A percentile compares a stretch with the other conserved stretches of the same genome.
Evolutionary conservation across 345 rosid genomes (phyloP).

Genomic region (Iberis pinnata): DNA sequence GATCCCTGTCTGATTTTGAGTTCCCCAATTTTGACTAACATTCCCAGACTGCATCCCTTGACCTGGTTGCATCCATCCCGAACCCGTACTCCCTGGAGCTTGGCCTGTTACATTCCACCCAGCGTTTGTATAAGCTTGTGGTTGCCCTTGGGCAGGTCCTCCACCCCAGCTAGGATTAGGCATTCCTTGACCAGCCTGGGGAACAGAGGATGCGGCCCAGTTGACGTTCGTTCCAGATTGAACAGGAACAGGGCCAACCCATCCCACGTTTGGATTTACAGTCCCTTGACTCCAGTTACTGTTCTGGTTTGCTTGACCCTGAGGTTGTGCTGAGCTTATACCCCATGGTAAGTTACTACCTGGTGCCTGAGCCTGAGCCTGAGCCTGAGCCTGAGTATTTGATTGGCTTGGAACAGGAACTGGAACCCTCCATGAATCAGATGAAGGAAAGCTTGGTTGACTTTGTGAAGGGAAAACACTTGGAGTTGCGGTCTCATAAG

Average conservation of each 20-base stretch:
- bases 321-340: conserved; percentile 34
- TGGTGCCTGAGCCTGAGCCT: conserved; percentile 24
- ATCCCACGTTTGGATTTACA: conserved; percentile 50
- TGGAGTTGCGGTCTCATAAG: conserved; percentile 35
- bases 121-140: conserved; percentile 39
- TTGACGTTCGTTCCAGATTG: conserved; percentile 43
- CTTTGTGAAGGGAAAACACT: conserved; percentile 35
- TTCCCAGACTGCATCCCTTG: conserved; percentile 41
- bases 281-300: conserved; percentile 49
- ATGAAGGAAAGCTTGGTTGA: conserved; percentile 35
- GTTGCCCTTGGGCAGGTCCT: conserved; percentile 47
- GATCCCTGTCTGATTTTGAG: conserved; percentile 23
- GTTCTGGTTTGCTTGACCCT: conserved; percentile 42
- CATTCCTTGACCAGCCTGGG: conserved; percentile 39
- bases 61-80: conserved; percentile 47
- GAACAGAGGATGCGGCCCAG: conserved; percentile 47
- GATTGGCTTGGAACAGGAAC: conserved; percentile 25
- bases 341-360: conserved; percentile 42
- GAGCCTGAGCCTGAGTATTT: conserved; percentile 22
- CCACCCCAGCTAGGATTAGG: conserved; percentile 45
- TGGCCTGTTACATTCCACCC: conserved; percentile 51
- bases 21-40: conserved; percentile 41
- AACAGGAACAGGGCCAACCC: conserved; percentile 49
- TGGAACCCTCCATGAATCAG: conserved; percentile 62
- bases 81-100: conserved; percentile 31